Evolutionary conservation across 1,284 basidiomycete genomes (phyloP).

Genomic region (Rhodotorula sp.): DNA sequence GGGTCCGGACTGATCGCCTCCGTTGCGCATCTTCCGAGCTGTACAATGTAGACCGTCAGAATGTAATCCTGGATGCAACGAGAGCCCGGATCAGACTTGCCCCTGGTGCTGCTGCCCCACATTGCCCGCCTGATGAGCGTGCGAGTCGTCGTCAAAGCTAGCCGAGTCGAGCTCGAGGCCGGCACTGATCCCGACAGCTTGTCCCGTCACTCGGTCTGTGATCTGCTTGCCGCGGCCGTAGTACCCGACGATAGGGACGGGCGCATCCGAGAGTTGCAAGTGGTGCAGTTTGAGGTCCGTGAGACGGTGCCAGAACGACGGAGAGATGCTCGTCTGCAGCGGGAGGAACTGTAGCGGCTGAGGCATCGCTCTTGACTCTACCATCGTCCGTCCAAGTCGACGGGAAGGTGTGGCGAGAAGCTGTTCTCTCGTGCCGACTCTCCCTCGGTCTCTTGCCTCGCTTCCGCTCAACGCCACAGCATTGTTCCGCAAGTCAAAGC

Average conservation of each 20-base stretch:
- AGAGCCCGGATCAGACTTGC: background rate
- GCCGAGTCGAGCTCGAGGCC: conserved; percentile 46
- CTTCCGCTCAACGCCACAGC: no score
- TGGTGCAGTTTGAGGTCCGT: conserved; percentile 87
- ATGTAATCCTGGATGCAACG: background rate
- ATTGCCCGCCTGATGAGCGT: background rate
- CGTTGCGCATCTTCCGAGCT: background rate
- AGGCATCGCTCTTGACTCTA: no score
- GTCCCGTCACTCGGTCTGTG: conserved; percentile 67
- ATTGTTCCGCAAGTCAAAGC: no score
- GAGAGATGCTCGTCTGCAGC: conserved; percentile 79
- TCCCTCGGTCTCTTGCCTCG: no score
- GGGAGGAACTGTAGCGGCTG: conserved; percentile 62
- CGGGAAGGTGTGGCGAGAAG: no score
- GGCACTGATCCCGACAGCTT: conserved; percentile 42
- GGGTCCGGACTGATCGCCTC: conserved; percentile 38
- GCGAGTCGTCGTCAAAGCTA: conserved; percentile 55
- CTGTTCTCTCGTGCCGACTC: no score
- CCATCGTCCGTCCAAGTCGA: no score
- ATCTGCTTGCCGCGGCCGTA: conserved; percentile 71
- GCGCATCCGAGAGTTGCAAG: conserved; percentile 74
- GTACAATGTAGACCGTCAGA: background rate
- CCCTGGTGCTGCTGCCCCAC: conserved; percentile 6
- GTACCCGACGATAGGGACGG: conserved; percentile 63
- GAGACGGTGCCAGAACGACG: conserved; percentile 89